Conservation (phyloP, 768 basidiomycete species). For the Myochromella boudieri region DNA sequence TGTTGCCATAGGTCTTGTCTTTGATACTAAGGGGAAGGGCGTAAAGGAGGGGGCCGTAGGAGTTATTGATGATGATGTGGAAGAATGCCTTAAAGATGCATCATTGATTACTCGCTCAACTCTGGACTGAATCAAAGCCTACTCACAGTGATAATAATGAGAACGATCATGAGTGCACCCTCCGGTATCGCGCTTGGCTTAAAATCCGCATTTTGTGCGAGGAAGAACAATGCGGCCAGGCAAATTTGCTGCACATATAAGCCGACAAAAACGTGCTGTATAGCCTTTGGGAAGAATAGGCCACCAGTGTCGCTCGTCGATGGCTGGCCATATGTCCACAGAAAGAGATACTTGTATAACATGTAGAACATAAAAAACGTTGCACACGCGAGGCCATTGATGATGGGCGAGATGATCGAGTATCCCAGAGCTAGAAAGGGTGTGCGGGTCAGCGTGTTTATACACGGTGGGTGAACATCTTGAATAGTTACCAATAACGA, state of each 20-base stretch:
- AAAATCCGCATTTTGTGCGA: constrained; percentile 55
- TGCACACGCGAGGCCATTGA: constrained; percentile 83
- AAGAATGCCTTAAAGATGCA: constrained; percentile 52
- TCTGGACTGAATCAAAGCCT: background rate
- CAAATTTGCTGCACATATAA: constrained; percentile 78
- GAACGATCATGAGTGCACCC: constrained; percentile 80
- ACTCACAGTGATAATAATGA: constrained; percentile 81
- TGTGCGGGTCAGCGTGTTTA: constrained; percentile 4
- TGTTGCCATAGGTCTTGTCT: constrained; percentile 57
- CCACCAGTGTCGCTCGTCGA: constrained; percentile 81
- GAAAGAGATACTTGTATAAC: constrained; percentile 85
- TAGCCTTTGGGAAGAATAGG: constrained; percentile 91
- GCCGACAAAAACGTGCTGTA: constrained; percentile 92
- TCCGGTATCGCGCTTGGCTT: constrained; percentile 65
- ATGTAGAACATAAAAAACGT: constrained; percentile 85
- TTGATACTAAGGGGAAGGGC: constrained; percentile 80
- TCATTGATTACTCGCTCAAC: background rate
- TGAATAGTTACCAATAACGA: constrained; percentile 71
- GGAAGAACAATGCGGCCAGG: constrained; percentile 58
- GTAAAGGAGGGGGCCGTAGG: constrained; percentile 75
- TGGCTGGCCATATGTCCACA: constrained; percentile 76
- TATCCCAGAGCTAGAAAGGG: constrained; percentile 64
- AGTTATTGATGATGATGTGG: constrained; percentile 72
- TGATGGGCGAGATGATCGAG: constrained; percentile 88
- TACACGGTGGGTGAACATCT: background rate